Evolutionary conservation across 345 rosid species (phyloP), one percentile per base, ranked within the genome.

Genomic region (Garcia nutans): DNA sequence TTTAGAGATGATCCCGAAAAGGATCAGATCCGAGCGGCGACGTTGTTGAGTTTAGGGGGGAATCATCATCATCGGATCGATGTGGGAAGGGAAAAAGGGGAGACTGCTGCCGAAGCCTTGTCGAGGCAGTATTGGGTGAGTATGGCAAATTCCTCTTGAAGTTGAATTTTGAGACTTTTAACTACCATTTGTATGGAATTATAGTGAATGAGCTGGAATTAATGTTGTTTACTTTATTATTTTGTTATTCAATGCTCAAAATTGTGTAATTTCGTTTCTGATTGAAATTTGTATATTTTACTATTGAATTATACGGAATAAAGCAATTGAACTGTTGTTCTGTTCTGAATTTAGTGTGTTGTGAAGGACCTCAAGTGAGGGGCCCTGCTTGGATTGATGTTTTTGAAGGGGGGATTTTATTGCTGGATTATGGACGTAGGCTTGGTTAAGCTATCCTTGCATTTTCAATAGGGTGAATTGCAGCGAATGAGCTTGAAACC

Each of bases 61-160:
- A 80, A 73, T 55, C 70, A 67, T 28, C 78, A 81, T 73, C 85
- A 84, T 61, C 85, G 82, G 84, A 82, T 80, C 73, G 94, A 90
- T 65, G 79, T 82, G 28, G 79, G 77, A 72, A 86, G 90, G 82
- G 90, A 89, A 73, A 84, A 86, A 52, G 88, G 85, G 56, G 94
- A 89, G 68, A 82, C 78, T 56, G 78, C 89, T 17, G 92, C 94
- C 1, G 91, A 93, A 88, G 81, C 83, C 73, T 84, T 89, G 86
- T 89, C 99, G 24, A 85, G 97, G 83, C 93, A 89, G 81, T 96
- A 92, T 77, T 96, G 99, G 99, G 99, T 93, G 82, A 85, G 92
- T 84, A 71, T 75, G 45, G 15, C 45, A 54, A n/a, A 42, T 60
- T 71, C 61, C 56, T 70, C 37, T 70, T 68, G 76, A 31, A 74